Evolutionary conservation across 805 yeast species (phyloP).

Genomic region (Wickerhamomyces alni): DNA sequence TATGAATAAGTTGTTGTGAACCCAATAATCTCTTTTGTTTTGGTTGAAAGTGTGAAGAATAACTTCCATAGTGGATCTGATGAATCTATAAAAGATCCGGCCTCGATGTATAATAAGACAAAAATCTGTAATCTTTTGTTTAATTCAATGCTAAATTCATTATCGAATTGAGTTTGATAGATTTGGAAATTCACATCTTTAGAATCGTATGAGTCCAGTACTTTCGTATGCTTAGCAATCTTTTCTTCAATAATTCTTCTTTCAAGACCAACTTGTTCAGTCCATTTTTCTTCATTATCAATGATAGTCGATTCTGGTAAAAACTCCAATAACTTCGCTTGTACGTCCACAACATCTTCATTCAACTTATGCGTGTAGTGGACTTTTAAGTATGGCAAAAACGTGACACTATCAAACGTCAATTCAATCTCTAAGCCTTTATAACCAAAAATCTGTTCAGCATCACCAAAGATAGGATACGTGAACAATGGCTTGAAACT

Average conservation of each 20-base stretch:
- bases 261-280: constrained; percentile 45
- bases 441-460: constrained; percentile 85
- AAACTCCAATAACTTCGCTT: constrained; percentile 44
- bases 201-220: constrained; percentile 27
- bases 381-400: constrained; percentile 66
- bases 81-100: constrained; percentile 82
- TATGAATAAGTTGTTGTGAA: constrained; percentile 80
- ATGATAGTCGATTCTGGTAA: constrained; percentile 57
- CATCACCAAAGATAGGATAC: constrained; percentile 89
- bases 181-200: constrained; percentile 41
- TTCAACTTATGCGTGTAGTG: constrained; percentile 46
- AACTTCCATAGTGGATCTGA: constrained; percentile 78
- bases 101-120: constrained; percentile 83
- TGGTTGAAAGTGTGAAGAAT: constrained; percentile 40
- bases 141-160: constrained; percentile 40
- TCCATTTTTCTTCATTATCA: constrained; percentile 68
- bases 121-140: constrained; percentile 73
- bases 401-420: constrained; percentile 68
- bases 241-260: constrained; percentile 34
- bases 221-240: constrained; percentile 12
- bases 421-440: constrained; percentile 59
- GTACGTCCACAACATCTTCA: constrained; percentile 56
- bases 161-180: constrained; percentile 35
- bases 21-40: constrained; percentile 52
- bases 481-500: constrained; percentile 77